Conservation (phyloP, 1,284 basidiomycete genomes). For the Schizophyllum commune region DNA sequence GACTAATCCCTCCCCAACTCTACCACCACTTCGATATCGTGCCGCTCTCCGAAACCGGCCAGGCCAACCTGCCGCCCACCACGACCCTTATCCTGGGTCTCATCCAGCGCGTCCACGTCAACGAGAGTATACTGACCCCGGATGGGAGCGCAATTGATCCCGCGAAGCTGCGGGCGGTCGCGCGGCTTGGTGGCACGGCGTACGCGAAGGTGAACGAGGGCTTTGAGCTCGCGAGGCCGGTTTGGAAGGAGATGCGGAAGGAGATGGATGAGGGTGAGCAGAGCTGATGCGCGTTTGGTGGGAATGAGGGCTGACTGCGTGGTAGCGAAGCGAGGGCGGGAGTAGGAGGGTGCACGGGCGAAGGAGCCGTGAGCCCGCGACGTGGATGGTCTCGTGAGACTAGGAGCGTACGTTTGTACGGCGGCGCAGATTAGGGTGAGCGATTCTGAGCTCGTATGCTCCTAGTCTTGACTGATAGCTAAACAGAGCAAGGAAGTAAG, state of each 20-base stretch:
- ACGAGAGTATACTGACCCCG: constrained; percentile 39
- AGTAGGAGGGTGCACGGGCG: no score
- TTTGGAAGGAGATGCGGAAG: constrained; percentile 36
- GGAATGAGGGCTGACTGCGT: no score
- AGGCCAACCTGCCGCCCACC: constrained; percentile 18
- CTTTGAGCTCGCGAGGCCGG: constrained; percentile 48
- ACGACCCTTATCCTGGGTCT: constrained; percentile 58
- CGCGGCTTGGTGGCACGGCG: constrained; percentile 54
- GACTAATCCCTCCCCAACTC: constrained; percentile 37
- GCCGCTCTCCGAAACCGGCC: constrained; percentile 29
- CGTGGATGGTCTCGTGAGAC: no score
- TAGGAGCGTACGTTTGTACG: no score
- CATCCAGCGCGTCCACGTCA: constrained; percentile 57
- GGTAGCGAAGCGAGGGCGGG: no score
- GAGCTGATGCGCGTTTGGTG: no score
- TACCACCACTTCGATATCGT: constrained; percentile 50
- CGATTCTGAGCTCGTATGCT: no score
- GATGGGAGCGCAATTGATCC: constrained; percentile 51
- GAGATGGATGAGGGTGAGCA: background rate
- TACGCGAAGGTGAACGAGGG: constrained; percentile 50
- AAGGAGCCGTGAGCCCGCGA: no score
- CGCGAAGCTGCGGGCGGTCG: constrained; percentile 50
- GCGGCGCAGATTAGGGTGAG: no score
- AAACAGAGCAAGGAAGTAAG: no score
- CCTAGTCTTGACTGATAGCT: no score